Conservation (phyloP, 345 rosid genomes). For the Populus davidiana region DNA sequence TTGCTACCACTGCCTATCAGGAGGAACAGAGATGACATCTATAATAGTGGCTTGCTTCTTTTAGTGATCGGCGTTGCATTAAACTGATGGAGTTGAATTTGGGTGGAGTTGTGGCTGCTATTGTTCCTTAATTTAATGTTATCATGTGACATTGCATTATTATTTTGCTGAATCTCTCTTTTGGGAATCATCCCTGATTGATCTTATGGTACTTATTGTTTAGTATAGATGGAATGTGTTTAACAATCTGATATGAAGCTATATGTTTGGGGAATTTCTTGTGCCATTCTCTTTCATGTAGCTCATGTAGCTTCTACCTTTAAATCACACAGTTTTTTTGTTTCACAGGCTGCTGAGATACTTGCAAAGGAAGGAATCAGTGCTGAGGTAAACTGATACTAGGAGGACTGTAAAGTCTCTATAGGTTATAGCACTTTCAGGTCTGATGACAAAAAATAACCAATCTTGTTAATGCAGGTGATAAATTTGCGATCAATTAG, state of each 20-base stretch:
- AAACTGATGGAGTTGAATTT: neutral
- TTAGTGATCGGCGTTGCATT: neutral
- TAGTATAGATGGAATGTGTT: neutral
- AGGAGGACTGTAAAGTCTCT: neutral
- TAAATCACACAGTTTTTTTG: constrained; percentile 5
- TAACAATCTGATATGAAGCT: neutral
- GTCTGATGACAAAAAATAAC: neutral
- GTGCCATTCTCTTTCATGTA: neutral
- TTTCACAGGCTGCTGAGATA: constrained; percentile 71
- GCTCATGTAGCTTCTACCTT: neutral
- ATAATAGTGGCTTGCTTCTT: neutral
- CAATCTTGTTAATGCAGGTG: constrained; percentile 40
- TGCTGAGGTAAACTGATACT: constrained; percentile 58
- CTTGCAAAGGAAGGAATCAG: constrained; percentile 85
- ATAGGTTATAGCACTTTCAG: neutral
- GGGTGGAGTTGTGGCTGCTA: neutral
- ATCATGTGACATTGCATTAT: neutral
- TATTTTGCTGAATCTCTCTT: neutral
- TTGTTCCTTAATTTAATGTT: neutral
- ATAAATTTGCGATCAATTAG: constrained; percentile 84
- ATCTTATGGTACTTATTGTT: neutral
- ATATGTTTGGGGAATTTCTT: neutral
- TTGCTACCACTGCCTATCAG: neutral
- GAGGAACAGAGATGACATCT: neutral
- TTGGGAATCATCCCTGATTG: neutral